Conservation (phyloP, 176 grass and related monocot species). For the Oryza punctata region DNA sequence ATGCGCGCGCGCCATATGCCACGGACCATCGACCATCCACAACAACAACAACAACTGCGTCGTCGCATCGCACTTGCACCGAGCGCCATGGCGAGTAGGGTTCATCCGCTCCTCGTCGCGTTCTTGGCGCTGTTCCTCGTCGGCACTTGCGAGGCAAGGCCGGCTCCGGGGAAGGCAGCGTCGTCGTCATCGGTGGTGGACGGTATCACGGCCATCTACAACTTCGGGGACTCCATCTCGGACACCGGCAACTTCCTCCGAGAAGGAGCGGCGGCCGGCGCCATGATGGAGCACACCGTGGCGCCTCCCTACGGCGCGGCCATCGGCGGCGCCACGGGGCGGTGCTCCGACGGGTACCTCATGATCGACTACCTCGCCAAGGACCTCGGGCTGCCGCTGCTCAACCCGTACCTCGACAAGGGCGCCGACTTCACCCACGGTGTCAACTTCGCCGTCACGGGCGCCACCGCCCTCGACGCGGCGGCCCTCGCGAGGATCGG, state of each 20-base stretch:
- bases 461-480: conserved; percentile 51
- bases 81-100: background rate
- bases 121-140: background rate
- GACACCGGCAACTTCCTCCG: background rate
- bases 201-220: conserved; percentile 4
- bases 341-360: background rate
- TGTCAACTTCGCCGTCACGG: conserved; percentile 56
- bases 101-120: background rate
- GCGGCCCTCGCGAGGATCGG: conserved; percentile 40
- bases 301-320: background rate
- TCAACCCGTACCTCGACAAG: background rate
- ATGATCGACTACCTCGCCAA: background rate
- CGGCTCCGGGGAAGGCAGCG: background rate
- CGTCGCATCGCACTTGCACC: too few relatives aligned
- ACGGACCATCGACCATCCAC: too few relatives aligned
- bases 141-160: background rate
- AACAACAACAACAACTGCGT: background rate
- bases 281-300: background rate
- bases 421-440: conserved; percentile 42
- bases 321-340: background rate
- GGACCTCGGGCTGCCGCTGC: background rate
- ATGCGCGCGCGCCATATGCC: background rate
- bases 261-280: background rate
- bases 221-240: conserved; percentile 1
- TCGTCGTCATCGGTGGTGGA: background rate